Percentiles rank a stretch among this genome's conserved stretches.
Evolutionary conservation across 192 early-diverging fungal genomes (phyloP).

Genomic region (Umbelopsis sp.): DNA sequence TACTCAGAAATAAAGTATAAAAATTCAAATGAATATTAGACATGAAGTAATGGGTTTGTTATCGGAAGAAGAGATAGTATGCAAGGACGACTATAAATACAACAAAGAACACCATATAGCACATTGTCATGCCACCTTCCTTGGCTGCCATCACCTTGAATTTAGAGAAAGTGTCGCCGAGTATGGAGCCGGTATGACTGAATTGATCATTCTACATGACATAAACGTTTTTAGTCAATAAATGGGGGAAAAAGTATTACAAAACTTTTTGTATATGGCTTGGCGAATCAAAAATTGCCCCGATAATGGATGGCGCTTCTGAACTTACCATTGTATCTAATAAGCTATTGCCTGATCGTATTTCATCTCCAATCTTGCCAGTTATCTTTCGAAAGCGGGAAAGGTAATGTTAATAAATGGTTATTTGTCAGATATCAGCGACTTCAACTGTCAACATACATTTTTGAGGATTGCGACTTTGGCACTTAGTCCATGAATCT

Average conservation of each 20-base stretch:
- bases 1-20: not conserved
- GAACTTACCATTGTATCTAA: constrained; percentile 37
- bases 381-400: constrained; percentile 30
- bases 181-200: constrained; percentile 30
- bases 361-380: constrained; percentile 43
- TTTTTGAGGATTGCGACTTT: constrained; percentile 40
- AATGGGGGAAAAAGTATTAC: not conserved
- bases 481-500: constrained; percentile 34
- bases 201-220: constrained; percentile 43
- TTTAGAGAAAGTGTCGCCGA: constrained; percentile 37
- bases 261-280: not conserved
- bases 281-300: not conserved
- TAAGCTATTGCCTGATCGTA: constrained; percentile 35
- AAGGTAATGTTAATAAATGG: too few relatives aligned
- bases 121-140: constrained; percentile 34
- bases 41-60: constrained; percentile 4
- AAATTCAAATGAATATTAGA: not conserved
- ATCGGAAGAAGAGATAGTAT: constrained; percentile 42
- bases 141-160: constrained; percentile 43
- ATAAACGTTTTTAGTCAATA: constrained; percentile 11
- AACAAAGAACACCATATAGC: constrained; percentile 39
- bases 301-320: not conserved
- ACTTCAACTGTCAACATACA: constrained; percentile 15
- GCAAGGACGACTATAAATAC: constrained; percentile 33
- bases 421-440: not conserved